phyloP scores from a whole-genome alignment of 2,329 filamentous ascomycete genomes.

The Trichoderma afroharzianum region DNA sequence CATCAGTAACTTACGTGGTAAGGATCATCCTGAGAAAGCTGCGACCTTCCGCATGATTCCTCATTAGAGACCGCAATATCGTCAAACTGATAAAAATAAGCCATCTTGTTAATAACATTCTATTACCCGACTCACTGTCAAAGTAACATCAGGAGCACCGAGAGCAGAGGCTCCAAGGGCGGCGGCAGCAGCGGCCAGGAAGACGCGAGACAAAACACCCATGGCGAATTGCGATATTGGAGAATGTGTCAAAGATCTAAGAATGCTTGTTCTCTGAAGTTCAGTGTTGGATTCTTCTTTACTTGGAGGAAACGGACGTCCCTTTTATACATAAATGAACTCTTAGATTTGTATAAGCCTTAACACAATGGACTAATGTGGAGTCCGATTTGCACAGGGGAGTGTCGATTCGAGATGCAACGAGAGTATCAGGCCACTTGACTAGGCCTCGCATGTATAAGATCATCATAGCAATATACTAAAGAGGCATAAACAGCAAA shows the following conservation, averaged over 20 bases:
- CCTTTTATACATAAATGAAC: background rate
- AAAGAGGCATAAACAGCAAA: background rate
- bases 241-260: background rate
- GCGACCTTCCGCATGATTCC: background rate
- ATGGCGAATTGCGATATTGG: background rate
- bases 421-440: background rate
- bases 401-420: background rate
- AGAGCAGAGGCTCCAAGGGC: background rate
- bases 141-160: background rate
- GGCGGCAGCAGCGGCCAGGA: background rate
- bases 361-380: background rate
- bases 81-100: background rate
- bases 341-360: background rate
- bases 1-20: background rate
- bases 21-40: background rate
- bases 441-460: background rate
- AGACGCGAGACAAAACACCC: background rate
- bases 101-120: background rate
- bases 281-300: background rate
- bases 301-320: background rate
- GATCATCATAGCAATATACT: background rate
- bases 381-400: background rate
- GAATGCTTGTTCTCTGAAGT: background rate
- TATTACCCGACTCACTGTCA: background rate
- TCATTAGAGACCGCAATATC: background rate